Evolutionary conservation across 257 asterid species (phyloP).

Genomic region (Solanum paucissectum): DNA sequence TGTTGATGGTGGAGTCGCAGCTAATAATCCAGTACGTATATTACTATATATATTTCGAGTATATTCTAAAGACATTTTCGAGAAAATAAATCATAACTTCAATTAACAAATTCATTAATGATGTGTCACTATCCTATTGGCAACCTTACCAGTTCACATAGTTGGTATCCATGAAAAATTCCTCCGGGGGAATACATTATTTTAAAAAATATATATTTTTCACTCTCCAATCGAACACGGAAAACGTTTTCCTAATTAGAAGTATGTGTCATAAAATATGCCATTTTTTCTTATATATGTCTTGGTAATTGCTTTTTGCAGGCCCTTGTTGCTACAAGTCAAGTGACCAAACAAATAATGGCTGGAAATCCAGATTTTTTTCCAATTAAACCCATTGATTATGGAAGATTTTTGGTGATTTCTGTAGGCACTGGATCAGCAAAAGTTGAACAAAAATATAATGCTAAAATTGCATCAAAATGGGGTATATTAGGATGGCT

Average conservation of each 20-base stretch:
- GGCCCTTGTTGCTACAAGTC: conserved; percentile 36
- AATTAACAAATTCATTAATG: no score
- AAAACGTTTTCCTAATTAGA: not conserved
- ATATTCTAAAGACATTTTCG: not conserved
- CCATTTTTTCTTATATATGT: not conserved
- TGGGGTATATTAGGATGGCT: conserved; percentile 56
- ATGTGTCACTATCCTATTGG: no score
- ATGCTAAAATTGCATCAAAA: conserved; percentile 21
- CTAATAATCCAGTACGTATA: conserved; percentile 44
- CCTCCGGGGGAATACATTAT: no score
- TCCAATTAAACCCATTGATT: conserved; percentile 27
- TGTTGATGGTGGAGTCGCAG: conserved; percentile 48
- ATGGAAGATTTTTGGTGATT: conserved; percentile 18
- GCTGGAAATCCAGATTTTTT: conserved; percentile 24
- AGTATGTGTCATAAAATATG: not conserved
- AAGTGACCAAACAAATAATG: conserved; percentile 42
- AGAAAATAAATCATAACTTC: not conserved
- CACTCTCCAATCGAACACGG: no score
- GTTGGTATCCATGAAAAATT: no score
- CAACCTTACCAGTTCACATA: no score
- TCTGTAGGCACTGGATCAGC: conserved; percentile 56
- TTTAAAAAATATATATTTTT: no score
- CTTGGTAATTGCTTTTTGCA: not conserved
- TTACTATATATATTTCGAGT: not conserved
- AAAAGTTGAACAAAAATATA: conserved; percentile 25